Percentiles rank a stretch among this genome's conserved stretches.
phyloP scores from a whole-genome alignment of 148 eudicot genomes.

The Cornus kousa region DNA sequence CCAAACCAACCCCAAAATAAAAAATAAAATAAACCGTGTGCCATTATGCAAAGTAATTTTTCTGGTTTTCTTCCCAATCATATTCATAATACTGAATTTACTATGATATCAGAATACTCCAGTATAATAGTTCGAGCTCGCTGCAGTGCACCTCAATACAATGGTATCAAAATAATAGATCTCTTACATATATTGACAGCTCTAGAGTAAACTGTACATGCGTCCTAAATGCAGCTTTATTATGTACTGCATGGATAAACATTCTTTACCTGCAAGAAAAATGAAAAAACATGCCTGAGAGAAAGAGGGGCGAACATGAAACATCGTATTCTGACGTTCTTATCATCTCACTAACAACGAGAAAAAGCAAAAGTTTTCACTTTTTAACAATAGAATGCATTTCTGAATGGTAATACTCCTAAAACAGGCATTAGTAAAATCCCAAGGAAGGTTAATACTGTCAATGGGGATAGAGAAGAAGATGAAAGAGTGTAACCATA shows the following conservation, averaged over 20 bases:
- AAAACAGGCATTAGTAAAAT: too few species aligned
- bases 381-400: too few species aligned
- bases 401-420: too few species aligned
- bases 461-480: too few species aligned
- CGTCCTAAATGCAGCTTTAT: neutral
- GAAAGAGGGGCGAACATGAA: neutral
- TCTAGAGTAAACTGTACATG: neutral
- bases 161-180: neutral
- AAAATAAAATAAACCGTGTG: too few species aligned
- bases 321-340: neutral
- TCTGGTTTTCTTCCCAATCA: neutral
- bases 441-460: too few species aligned
- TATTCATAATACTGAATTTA: neutral
- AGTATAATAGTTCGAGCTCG: neutral
- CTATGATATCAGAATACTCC: neutral
- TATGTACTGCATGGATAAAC: neutral
- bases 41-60: too few species aligned
- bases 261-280: constrained; percentile 6
- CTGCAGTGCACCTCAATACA: neutral
- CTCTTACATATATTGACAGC: neutral
- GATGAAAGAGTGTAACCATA: too few species aligned
- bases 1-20: too few species aligned
- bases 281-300: neutral
- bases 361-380: too few species aligned
- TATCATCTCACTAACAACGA: neutral